Evolutionary conservation across 1,284 basidiomycete genomes (phyloP).

Genomic region (Vanrija humicola): DNA sequence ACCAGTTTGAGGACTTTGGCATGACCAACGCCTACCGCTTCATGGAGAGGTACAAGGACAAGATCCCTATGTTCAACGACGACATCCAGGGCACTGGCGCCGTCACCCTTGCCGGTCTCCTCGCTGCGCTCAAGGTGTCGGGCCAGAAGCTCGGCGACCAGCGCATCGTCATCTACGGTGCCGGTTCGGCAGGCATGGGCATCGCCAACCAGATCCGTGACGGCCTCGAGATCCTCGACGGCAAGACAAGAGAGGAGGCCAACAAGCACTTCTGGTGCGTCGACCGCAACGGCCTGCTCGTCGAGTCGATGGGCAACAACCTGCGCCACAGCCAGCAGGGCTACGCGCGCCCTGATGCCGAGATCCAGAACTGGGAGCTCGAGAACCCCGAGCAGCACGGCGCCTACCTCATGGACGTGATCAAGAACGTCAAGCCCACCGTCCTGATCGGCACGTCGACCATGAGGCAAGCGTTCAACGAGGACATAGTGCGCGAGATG

Average conservation of each 20-base stretch:
- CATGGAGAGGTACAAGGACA: conserved; percentile 59
- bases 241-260: conserved; percentile 59
- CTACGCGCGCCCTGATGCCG: conserved; percentile 49
- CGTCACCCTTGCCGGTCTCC: conserved; percentile 56
- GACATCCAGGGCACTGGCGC: conserved; percentile 76
- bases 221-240: conserved; percentile 63
- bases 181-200: conserved; percentile 77
- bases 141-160: conserved; percentile 65
- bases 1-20: conserved; percentile 52
- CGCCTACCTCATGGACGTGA: conserved; percentile 53
- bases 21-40: conserved; percentile 66
- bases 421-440: conserved; percentile 66
- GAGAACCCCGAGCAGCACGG: conserved; percentile 22
- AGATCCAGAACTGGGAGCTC: conserved; percentile 46
- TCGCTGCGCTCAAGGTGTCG: conserved; percentile 61
- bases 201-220: conserved; percentile 63
- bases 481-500: conserved; percentile 68
- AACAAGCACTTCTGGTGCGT: conserved; percentile 63
- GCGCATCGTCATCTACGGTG: conserved; percentile 71
- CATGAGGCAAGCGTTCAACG: conserved; percentile 70
- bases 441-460: conserved; percentile 83
- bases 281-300: conserved; percentile 50
- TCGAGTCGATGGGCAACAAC: conserved; percentile 45
- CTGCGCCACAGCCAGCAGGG: conserved; percentile 47
- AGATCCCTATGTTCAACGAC: conserved; percentile 63